Conservation (phyloP, 305 asterid species). For the Fraxinus baroniana region DNA sequence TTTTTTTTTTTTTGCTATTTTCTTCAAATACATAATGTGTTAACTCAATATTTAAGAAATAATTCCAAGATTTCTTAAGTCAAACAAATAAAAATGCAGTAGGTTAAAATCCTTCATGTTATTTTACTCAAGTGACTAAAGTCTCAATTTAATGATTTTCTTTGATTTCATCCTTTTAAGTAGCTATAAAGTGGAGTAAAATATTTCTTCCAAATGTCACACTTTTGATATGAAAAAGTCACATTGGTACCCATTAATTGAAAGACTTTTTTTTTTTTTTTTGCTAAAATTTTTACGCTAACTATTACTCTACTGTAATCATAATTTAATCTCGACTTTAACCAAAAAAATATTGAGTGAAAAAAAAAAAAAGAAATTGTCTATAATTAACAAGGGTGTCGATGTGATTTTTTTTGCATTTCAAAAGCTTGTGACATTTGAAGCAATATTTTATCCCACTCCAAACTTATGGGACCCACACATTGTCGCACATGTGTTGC, state of each 20-base stretch:
- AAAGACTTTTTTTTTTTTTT: not conserved
- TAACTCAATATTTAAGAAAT: not conserved
- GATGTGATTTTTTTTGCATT: not conserved
- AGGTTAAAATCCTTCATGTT: not conserved
- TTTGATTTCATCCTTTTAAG: not conserved
- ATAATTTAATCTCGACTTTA: not conserved
- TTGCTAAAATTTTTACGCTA: not conserved
- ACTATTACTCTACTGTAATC: not conserved
- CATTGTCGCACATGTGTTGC: conserved; percentile 34
- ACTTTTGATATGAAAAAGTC: not conserved
- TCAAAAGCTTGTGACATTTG: conserved; percentile 28
- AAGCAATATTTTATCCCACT: conserved; percentile 25
- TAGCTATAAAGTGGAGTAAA: not conserved
- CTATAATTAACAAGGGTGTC: not conserved
- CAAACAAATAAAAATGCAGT: not conserved
- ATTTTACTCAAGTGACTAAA: not conserved
- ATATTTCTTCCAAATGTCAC: not conserved
- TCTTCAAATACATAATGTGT: not conserved
- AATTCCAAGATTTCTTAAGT: not conserved
- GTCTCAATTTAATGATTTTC: not conserved
- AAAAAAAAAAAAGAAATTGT: not conserved
- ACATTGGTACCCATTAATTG: not conserved
- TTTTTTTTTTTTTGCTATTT: too few relatives aligned
- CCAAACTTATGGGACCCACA: not conserved
- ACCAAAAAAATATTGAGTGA: not conserved